Conservation (phyloP, 306 rosid species). For the Acacia acuminata region DNA sequence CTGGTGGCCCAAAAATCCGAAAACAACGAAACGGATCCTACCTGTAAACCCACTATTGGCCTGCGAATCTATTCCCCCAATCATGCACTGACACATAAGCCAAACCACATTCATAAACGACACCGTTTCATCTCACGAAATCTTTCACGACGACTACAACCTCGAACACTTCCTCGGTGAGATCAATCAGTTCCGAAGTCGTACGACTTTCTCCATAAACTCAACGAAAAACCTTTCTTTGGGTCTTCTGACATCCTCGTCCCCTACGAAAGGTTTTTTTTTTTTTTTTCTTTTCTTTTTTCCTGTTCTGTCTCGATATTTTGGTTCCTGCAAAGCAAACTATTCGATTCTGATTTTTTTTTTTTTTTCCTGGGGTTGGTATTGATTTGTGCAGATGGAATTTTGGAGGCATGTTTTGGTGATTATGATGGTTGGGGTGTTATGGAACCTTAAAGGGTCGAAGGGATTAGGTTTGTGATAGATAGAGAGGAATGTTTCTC, state of each 20-base stretch:
- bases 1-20: not conserved
- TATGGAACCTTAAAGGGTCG: constrained; percentile 40
- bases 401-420: constrained; percentile 38
- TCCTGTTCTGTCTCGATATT: not conserved
- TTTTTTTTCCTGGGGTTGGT: not conserved
- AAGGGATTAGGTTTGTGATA: constrained; percentile 76
- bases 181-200: not conserved
- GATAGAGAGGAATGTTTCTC: constrained; percentile 88
- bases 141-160: not conserved
- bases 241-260: not conserved
- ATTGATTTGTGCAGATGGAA: constrained; percentile 39
- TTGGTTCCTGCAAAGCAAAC: not conserved
- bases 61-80: not conserved
- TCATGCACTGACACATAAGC: not conserved
- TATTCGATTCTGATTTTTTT: not conserved
- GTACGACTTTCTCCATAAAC: not conserved
- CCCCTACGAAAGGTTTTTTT: not conserved
- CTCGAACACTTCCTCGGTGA: not conserved
- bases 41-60: not conserved
- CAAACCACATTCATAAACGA: not conserved
- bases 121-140: not conserved
- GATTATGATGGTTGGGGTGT: constrained; percentile 39
- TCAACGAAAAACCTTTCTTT: not conserved
- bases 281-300: no score
- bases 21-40: not conserved